Percentiles rank a stretch among this genome's conserved stretches.
Evolutionary conservation across 495 filamentous ascomycete genomes (phyloP).

Genomic region (Chaetomium tenue): DNA sequence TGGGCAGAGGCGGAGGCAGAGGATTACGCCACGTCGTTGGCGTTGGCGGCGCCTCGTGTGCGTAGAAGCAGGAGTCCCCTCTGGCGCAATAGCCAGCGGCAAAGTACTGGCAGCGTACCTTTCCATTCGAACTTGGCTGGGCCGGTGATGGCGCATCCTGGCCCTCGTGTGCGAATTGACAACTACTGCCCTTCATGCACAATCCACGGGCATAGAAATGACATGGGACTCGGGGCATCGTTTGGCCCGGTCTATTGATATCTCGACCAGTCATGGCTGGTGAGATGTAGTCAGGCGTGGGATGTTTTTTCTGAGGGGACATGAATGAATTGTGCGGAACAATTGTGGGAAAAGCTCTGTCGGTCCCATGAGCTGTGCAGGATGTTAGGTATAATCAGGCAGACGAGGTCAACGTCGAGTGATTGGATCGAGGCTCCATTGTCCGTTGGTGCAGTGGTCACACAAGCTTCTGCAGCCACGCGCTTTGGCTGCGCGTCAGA

Average conservation of each 20-base stretch:
- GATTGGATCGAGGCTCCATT: neutral
- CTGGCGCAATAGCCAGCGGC: neutral
- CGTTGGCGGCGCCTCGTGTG: neutral
- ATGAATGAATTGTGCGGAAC: neutral
- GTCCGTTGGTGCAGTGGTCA: neutral
- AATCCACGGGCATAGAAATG: slow-evolving; percentile 1
- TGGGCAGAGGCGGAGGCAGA: neutral
- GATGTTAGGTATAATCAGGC: neutral
- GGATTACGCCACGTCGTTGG: no score
- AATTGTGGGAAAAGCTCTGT: neutral
- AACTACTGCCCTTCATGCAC: neutral
- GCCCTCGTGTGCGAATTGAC: neutral
- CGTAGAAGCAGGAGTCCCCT: slow-evolving; percentile 1
- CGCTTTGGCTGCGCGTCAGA: no score
- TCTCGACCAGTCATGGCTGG: no score
- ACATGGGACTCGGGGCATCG: neutral
- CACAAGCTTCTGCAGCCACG: neutral
- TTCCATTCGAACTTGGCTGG: neutral
- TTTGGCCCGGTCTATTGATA: neutral
- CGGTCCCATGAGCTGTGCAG: neutral
- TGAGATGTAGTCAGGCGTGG: no score
- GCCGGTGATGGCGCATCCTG: neutral
- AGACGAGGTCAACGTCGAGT: neutral
- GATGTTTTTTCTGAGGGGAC: no score
- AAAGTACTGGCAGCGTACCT: neutral